Conservation (phyloP, 1,284 basidiomycete species). For the Cryptococcus sp. region DNA sequence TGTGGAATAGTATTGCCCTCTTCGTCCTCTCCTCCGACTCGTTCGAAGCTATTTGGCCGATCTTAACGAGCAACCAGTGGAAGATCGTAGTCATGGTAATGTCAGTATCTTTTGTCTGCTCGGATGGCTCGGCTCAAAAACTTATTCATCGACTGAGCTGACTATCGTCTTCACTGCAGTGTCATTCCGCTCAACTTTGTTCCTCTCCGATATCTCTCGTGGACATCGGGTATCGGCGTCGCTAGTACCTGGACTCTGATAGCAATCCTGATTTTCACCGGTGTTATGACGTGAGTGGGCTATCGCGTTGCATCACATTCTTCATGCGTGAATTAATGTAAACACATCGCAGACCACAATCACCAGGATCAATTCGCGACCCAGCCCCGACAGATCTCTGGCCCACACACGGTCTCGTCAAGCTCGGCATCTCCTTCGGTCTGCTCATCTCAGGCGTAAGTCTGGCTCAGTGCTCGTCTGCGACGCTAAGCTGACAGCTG, state of each 20-base stretch:
- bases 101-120: slow-evolving; percentile 56
- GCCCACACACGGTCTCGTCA: slow-evolving; percentile 61
- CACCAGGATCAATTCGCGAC: slow-evolving; percentile 78
- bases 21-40: slow-evolving; percentile 84
- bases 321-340: too few relatives aligned
- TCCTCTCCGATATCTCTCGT: slow-evolving; percentile 81
- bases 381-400: slow-evolving; percentile 71
- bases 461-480: neutral
- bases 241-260: slow-evolving; percentile 74
- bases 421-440: slow-evolving; percentile 77
- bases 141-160: neutral
- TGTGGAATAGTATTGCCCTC: slow-evolving; percentile 66
- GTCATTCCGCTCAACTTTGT: slow-evolving; percentile 80
- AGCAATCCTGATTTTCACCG: slow-evolving; percentile 78
- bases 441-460: slow-evolving; percentile 79
- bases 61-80: slow-evolving; percentile 68
- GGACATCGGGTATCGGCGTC: slow-evolving; percentile 80
- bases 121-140: neutral
- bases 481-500: too few relatives aligned
- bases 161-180: slow-evolving; percentile 49
- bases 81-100: slow-evolving; percentile 71
- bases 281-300: slow-evolving; percentile 51
- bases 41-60: slow-evolving; percentile 69
- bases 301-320: neutral
- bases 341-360: slow-evolving; percentile 37